Conservation (phyloP, 2,329 filamentous ascomycete species). For the Venturia pyrina region DNA sequence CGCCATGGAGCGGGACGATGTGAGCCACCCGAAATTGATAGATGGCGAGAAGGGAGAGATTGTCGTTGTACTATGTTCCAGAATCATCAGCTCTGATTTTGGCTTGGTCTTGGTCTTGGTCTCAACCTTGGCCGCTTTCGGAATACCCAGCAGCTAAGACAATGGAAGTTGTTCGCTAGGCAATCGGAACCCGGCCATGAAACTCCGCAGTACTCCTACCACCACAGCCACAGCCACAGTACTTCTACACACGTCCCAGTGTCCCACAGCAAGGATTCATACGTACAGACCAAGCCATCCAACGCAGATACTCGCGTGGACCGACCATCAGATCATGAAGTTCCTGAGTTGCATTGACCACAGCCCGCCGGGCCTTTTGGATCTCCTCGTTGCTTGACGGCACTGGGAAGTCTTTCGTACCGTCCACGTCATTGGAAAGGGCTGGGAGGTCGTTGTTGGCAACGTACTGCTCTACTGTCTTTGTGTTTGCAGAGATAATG, state of each 20-base stretch:
- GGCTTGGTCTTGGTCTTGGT: too few relatives aligned
- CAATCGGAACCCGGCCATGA: too few relatives aligned
- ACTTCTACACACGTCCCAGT: not conserved
- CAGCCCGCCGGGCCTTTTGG: constrained; percentile 15
- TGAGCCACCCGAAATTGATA: constrained; percentile 46
- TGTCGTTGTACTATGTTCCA: constrained; percentile 12
- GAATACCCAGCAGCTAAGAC: too few relatives aligned
- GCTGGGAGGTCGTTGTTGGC: constrained; percentile 12
- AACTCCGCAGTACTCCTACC: too few relatives aligned
- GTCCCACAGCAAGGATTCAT: not conserved
- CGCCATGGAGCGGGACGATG: constrained; percentile 38
- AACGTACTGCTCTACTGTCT: constrained; percentile 16
- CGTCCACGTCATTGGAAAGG: constrained; percentile 15
- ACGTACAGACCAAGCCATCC: constrained; percentile 18
- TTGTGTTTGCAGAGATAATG: constrained; percentile 15
- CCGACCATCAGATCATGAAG: constrained; percentile 18
- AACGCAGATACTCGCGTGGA: constrained; percentile 15
- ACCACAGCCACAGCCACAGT: not conserved
- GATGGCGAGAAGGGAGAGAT: constrained; percentile 33
- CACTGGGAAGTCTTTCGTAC: constrained; percentile 16
- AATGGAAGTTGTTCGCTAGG: too few relatives aligned
- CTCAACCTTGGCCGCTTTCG: too few relatives aligned
- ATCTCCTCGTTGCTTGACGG: constrained; percentile 14
- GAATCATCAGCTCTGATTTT: not conserved
- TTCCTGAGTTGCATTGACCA: constrained; percentile 18